Conservation (phyloP, 2,329 filamentous ascomycete genomes). For the Chaetomiaceae sp. region DNA sequence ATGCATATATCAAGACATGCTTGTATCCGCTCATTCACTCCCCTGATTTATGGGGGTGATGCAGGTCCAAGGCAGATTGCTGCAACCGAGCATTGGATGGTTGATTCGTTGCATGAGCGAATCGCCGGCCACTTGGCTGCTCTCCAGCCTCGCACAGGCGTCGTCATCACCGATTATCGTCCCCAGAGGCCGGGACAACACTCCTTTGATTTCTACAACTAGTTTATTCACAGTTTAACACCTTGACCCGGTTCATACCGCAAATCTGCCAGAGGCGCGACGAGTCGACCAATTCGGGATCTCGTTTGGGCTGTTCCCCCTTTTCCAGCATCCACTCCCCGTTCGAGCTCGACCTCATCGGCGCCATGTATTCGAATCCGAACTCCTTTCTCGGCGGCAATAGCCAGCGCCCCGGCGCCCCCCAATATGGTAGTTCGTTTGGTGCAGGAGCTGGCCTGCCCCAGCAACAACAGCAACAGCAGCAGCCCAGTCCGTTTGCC, state of each 20-base stretch:
- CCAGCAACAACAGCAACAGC: conserved; percentile 47
- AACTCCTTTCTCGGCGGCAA: conserved; percentile 82
- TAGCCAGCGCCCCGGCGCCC: conserved; percentile 65
- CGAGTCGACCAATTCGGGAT: neutral
- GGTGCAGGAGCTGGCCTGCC: conserved; percentile 44
- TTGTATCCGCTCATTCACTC: neutral
- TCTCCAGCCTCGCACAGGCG: conserved; percentile 15
- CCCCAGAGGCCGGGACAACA: neutral
- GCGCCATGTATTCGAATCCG: conserved; percentile 80
- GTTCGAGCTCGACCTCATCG: conserved; percentile 7
- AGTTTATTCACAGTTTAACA: neutral
- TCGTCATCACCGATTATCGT: conserved; percentile 16
- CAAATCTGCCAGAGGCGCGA: neutral
- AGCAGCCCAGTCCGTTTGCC: conserved; percentile 54
- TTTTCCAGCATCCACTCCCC: conserved; percentile 4
- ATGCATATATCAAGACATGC: neutral
- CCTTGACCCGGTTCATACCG: neutral
- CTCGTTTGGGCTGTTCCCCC: conserved; percentile 2
- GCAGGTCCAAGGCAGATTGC: conserved; percentile 2
- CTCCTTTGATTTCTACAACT: neutral
- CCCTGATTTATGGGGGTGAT: neutral
- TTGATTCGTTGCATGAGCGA: too few relatives aligned
- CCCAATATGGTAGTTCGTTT: conserved; percentile 54
- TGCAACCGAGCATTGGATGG: too few relatives aligned
- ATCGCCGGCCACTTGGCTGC: conserved; percentile 2